Base-by-base conservation (phyloP, 2,329 filamentous ascomycete genomes). In the Coniochaeta pulveracea region DNA sequence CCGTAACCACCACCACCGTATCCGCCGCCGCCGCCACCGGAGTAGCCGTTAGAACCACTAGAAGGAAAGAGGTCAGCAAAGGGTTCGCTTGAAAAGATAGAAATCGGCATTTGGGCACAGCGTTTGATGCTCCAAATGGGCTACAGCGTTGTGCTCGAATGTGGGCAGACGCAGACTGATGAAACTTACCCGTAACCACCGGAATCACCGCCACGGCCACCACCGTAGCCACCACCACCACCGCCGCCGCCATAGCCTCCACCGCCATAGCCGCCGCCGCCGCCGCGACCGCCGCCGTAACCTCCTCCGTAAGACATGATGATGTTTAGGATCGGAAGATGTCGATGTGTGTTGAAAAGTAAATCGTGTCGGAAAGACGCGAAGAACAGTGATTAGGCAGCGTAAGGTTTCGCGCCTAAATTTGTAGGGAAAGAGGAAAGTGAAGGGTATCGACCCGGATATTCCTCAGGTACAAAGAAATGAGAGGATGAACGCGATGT, bases 261-360 rank as follows among this genome's bases (percentile, higher is more conserved):
- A 40, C 63, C 61, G 37, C 66, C 66, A 48, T 69, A 61, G 41
- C 65, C 63, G 47, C 63, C 64, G 49, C 62, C 61, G 40, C 62
- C 60, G 47, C 56, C 54, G 38, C 51, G 53, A 45, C 54, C 45
- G 40, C 64, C 58, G 44, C 56, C 50, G 40, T 57, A 60, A 44
- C 59, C 52, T 42, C 54, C 49, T 35, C 53, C 46, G 53, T 63
- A 64, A 47, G 64, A 68, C 64, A 68, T 67, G 37, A 45, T 59
- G 34, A 22, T 37, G 10, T 33, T 23, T 14, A 25, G n/a, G 18
- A 19, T 19, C 10, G 18, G 5, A 14, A 14, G 10, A 11, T 21
- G 19, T 21, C 4, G 3, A n/a, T n/a, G n/a, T 22, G 10, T 21
- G 5, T 21, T 11, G 11, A 14, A 12, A 14, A n/a, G 17, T 21